Conservation (phyloP, 2,329 filamentous ascomycete genomes). For the Dothideomycetidae sp. region DNA sequence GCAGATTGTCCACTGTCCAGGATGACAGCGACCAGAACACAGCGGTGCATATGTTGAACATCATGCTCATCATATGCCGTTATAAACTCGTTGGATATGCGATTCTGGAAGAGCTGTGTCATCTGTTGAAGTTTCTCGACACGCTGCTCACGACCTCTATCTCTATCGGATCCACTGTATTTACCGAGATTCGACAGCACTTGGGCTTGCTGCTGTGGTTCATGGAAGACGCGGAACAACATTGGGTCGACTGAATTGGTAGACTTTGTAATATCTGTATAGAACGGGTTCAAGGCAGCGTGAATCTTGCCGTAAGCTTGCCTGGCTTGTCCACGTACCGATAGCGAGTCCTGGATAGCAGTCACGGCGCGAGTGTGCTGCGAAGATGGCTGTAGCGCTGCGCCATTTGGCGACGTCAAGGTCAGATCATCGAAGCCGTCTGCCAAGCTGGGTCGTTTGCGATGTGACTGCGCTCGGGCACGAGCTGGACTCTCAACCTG, state of each 20-base stretch:
- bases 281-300: conserved; percentile 75
- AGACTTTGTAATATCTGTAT: conserved; percentile 62
- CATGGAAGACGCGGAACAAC: conserved; percentile 72
- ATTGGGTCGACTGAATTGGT: conserved; percentile 65
- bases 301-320: conserved; percentile 88
- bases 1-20: conserved; percentile 69
- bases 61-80: conserved; percentile 83
- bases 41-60: conserved; percentile 75
- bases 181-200: conserved; percentile 69
- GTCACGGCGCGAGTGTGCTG: conserved; percentile 47
- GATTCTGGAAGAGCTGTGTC: conserved; percentile 74
- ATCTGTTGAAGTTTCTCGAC: conserved; percentile 60
- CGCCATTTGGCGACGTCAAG: conserved; percentile 29
- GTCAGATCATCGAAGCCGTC: conserved; percentile 74
- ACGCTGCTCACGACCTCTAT: conserved; percentile 56
- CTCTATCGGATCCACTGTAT: conserved; percentile 70
- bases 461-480: conserved; percentile 13
- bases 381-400: conserved; percentile 8
- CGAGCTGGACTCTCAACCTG: conserved; percentile 45
- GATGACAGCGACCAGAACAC: conserved; percentile 69
- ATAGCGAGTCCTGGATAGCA: conserved; percentile 56
- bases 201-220: conserved; percentile 79
- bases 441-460: conserved; percentile 24
- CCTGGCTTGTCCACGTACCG: conserved; percentile 69
- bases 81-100: conserved; percentile 81